Evolutionary conservation across 2,329 filamentous ascomycete genomes (phyloP).

Genomic region (Coccinonectria pachysandricola): DNA sequence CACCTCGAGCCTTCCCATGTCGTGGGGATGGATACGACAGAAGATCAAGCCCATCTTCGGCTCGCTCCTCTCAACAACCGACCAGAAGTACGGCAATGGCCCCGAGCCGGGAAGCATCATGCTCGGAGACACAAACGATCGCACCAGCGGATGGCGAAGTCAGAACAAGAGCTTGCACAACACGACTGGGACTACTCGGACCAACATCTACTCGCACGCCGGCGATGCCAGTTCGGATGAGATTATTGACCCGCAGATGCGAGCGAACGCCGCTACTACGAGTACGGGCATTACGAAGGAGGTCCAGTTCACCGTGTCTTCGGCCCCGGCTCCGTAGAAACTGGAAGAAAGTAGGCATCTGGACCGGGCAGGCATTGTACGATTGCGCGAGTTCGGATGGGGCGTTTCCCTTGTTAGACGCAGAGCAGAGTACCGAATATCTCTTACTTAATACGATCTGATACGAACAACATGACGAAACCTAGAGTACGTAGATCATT

Average conservation of each 20-base stretch:
- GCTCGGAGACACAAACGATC: slow-evolving; percentile 9
- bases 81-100: slow-evolving; percentile 11
- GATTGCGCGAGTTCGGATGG: too few species aligned
- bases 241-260: too few species aligned
- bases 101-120: slow-evolving; percentile 15
- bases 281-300: slow-evolving; percentile 10
- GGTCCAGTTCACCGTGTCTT: slow-evolving; percentile 11
- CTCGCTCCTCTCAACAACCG: slow-evolving; percentile 14
- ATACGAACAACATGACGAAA: too few species aligned
- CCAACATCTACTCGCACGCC: slow-evolving; percentile 9
- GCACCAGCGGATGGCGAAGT: slow-evolving; percentile 10
- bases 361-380: too few species aligned
- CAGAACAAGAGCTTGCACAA: slow-evolving; percentile 6
- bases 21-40: slow-evolving; percentile 17
- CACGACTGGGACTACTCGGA: not conserved
- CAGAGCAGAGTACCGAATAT: too few species aligned
- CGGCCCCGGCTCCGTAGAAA: slow-evolving; percentile 2
- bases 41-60: slow-evolving; percentile 16
- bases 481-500: too few species aligned
- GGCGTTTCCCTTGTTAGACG: too few species aligned
- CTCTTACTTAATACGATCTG: too few species aligned
- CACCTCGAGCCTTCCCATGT: slow-evolving; percentile 27
- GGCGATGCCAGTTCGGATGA: slow-evolving; percentile 13
- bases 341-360: too few species aligned
- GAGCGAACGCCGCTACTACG: too few species aligned